Evolutionary conservation across 495 filamentous ascomycete species (phyloP).

Genomic region (Astrothelium macrocarpum): DNA sequence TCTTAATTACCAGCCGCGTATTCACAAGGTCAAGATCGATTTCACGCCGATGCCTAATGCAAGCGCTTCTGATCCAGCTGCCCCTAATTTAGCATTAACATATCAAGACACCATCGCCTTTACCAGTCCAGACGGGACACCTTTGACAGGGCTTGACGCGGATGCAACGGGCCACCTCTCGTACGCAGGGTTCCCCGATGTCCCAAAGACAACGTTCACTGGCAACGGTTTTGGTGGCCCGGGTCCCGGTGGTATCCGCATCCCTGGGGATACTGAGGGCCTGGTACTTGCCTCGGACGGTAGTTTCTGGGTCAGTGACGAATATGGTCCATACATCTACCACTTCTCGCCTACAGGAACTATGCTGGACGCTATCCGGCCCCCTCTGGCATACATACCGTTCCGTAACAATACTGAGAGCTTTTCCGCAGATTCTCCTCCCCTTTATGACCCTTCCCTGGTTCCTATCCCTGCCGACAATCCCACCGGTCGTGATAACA

Average conservation of each 20-base stretch:
- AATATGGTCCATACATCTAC: conserved; percentile 72
- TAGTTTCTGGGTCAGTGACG: conserved; percentile 68
- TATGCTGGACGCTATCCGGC: conserved; percentile 57
- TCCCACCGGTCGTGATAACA: conserved; percentile 58
- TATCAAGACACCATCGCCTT: conserved; percentile 63
- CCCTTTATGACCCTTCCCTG: conserved; percentile 45
- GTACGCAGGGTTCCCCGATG: conserved; percentile 51
- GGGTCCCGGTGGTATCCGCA: conserved; percentile 50
- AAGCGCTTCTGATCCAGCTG: conserved; percentile 46
- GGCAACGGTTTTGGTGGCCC: conserved; percentile 65
- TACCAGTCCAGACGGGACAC: conserved; percentile 55
- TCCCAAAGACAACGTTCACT: conserved; percentile 57
- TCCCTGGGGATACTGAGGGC: conserved; percentile 62
- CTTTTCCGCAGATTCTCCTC: conserved; percentile 53
- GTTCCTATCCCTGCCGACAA: conserved; percentile 46
- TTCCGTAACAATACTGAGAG: conserved; percentile 49
- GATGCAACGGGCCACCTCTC: conserved; percentile 44
- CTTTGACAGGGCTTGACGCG: conserved; percentile 62
- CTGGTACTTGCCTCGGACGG: conserved; percentile 55
- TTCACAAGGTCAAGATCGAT: conserved; percentile 60
- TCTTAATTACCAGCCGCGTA: conserved; percentile 59
- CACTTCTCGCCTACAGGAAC: conserved; percentile 50
- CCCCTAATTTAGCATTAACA: conserved; percentile 53
- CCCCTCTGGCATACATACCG: conserved; percentile 59
- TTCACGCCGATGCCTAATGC: conserved; percentile 44